Percentiles rank a stretch among this genome's conserved stretches.
Evolutionary conservation across 1,139 yeast genomes (phyloP).

Genomic region (Candida sp.): DNA sequence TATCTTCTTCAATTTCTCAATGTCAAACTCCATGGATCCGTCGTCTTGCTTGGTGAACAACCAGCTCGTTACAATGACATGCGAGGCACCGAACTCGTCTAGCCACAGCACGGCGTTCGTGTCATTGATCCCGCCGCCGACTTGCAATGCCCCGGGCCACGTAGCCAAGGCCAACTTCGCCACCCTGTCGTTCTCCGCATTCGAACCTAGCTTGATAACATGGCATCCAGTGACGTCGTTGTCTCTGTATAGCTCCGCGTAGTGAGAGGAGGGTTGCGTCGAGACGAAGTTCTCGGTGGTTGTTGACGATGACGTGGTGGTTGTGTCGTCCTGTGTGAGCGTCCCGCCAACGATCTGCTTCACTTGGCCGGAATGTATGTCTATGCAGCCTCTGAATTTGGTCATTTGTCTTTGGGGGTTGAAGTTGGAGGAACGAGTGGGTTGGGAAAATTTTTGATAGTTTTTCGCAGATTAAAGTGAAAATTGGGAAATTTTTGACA

Average conservation of each 20-base stretch:
- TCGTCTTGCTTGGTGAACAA: conserved; percentile 59
- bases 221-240: conserved; percentile 77
- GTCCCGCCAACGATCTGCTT: conserved; percentile 98
- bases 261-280: conserved; percentile 72
- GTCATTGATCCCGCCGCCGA: conserved; percentile 91
- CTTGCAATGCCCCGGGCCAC: conserved; percentile 80
- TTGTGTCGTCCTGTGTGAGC: conserved; percentile 55
- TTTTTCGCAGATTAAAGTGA: no score
- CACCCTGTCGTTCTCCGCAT: conserved; percentile 77
- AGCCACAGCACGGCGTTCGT: conserved; percentile 82
- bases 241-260: conserved; percentile 69
- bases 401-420: no score
- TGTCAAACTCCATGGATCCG: conserved; percentile 49
- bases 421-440: no score
- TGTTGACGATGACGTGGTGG: no score
- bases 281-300: conserved; percentile 83
- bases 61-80: conserved; percentile 94
- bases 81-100: conserved; percentile 62
- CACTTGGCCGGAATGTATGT: conserved; percentile 92
- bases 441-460: no score
- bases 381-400: conserved; percentile 91
- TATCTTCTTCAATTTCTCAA: conserved; percentile 54
- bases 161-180: conserved; percentile 75
- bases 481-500: neutral
- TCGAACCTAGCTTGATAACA: conserved; percentile 87